Evolutionary conservation across 352 stramenopile species (phyloP).

Genomic region (Globisporangium barbulae): DNA sequence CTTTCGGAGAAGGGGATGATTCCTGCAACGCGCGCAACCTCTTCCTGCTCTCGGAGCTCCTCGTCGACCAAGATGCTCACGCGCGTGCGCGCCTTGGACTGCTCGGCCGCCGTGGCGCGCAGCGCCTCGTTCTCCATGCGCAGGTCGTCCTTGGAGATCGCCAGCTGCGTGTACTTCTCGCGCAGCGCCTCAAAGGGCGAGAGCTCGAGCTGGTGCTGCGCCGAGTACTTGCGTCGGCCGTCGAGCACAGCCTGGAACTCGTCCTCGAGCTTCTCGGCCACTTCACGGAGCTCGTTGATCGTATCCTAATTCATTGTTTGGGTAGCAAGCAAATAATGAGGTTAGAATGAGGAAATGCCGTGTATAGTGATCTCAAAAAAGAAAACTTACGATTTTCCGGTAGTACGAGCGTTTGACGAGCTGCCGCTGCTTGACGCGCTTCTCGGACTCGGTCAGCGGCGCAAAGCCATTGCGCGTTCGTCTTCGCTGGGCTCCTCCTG

Average conservation of each 20-base stretch:
- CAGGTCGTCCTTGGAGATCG: constrained; percentile 51
- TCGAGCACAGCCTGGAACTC: constrained; percentile 40
- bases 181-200: constrained; percentile 36
- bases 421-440: constrained; percentile 64
- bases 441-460: constrained; percentile 49
- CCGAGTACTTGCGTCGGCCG: constrained; percentile 15
- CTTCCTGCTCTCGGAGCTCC: constrained; percentile 37
- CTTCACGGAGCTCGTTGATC: constrained; percentile 46
- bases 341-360: not conserved
- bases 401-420: constrained; percentile 74
- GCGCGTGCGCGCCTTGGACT: constrained; percentile 50
- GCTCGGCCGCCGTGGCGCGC: constrained; percentile 43
- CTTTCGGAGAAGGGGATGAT: not conserved
- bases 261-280: constrained; percentile 45
- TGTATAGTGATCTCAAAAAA: not conserved
- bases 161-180: constrained; percentile 44
- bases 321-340: not conserved
- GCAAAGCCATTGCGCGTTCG: constrained; percentile 27
- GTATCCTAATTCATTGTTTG: constrained; percentile 33
- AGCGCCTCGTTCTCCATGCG: constrained; percentile 58
- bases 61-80: constrained; percentile 57
- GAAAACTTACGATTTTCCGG: constrained; percentile 54
- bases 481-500: constrained; percentile 8
- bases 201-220: constrained; percentile 7
- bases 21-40: not conserved